Evolutionary conservation across 306 rosid genomes (phyloP), one percentile per base, ranked within the genome.

Genomic region (Corylus heterophylla): DNA sequence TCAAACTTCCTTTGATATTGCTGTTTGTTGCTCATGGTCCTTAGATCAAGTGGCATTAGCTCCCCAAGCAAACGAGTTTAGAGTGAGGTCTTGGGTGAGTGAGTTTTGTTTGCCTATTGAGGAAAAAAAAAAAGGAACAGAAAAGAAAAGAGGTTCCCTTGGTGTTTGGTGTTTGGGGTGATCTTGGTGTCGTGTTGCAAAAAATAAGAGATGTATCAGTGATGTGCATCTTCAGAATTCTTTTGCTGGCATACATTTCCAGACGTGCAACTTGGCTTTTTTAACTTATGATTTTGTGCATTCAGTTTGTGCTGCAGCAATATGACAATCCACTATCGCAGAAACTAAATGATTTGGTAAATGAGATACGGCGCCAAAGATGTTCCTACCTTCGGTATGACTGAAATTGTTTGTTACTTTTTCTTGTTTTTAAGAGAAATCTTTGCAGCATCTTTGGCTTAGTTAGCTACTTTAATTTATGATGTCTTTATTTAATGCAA

Each of bases 281-380:
- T 8, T 81, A 62, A 59, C 69, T 54, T 8, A 25, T n/a, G 7
- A 27, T 48, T 78, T 73, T 78, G 77, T 74, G 37, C 6, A 62
- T 56, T 56, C 97, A 95, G 98, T 91, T 81, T 76, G 92, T 91
- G 85, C 81, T 95, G 86, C 94, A 93, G 88, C 96, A 87, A 71
- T 79, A 61, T 82, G 93, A 91, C 74, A 93, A 93, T 85, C 87
- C 88, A 14, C 81, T 86, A 62, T 95, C 98, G 3, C 87, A 81
- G 89, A 93, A 85, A 83, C 84, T 93, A 80, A 93, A 91, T 75
- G 89, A 93, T 80, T 90, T 95, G 81, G 85, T 95, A 74, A 93
- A 95, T 86, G 98, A 93, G 86, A 95, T 95, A 81, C 88, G 93
- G 68, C 93, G 96, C 52, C 96, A 95, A 82, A 90, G 99, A 89